Base-by-base conservation (phyloP, 148 eudicot species). In the Rhododendron simsii region DNA sequence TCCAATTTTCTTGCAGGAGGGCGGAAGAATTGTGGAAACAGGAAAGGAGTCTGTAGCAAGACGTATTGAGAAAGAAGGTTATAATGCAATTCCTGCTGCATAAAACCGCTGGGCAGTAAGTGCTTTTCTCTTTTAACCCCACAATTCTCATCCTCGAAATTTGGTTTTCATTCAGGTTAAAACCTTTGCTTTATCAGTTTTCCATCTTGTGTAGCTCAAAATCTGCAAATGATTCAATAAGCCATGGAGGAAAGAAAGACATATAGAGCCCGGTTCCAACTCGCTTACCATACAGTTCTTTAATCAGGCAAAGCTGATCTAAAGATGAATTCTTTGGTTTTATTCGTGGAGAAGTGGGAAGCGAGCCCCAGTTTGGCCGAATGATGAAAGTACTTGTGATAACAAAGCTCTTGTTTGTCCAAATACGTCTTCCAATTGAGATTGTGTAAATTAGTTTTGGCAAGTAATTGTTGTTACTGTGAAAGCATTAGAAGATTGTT, bases 21-120 rank as follows among this genome's bases (percentile, higher is more conserved):
- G 93, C 83, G 98, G 98, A 79, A 94, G 90, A 90, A 95, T 98
- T 83, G 92, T 95, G 83, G 93, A 90, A 91, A 98, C 98, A 1
- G 98, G 99, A 84, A 98, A 94, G 81, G 90, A 86, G 26, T 94
- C 99, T n/a, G 89, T 95, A 47, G 99, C 98, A n/a, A 85, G 90
- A 88, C 86, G 88, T 82, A 91, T 98, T 55, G 99, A 98, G 89
- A 94, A 92, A 89, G 96, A 90, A 93, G 99, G 99, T 39, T 98
- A 98, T 89, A 95, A 93, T 86, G 93, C 89, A 84, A 88, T 94
- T 77, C 89, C 94, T 83, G 89, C 85, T 85, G 76, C 89, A 83
- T 90, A 89, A 75, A 45, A 89, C 75, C 69, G 55, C 37, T 23
- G 48, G 79, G 50, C 30, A 20, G 73, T 69, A 81, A 90, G 89